Conservation (phyloP, 2,329 filamentous ascomycete species). For the Arthrinium phaeospermum region DNA sequence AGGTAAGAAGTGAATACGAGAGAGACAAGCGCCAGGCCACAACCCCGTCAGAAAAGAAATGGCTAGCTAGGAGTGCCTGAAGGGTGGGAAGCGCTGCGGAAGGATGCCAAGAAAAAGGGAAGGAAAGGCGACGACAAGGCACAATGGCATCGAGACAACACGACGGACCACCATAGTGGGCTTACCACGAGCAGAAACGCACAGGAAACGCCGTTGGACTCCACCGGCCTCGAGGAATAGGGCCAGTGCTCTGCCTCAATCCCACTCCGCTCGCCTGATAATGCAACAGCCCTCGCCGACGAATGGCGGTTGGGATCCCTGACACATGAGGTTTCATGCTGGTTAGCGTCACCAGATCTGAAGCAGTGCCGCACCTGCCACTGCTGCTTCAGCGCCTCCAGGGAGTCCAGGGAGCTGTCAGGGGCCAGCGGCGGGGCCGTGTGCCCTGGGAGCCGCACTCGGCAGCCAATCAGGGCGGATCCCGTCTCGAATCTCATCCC, state of each 20-base stretch:
- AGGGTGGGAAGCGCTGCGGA: background rate
- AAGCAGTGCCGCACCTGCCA: conserved; percentile 25
- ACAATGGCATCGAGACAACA: conserved; percentile 3
- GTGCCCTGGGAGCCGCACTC: background rate
- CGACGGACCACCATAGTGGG: conserved; percentile 8
- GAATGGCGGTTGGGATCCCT: conserved; percentile 26
- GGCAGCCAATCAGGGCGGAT: conserved; percentile 4
- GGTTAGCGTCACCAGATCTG: conserved; percentile 27
- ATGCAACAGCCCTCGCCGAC: conserved; percentile 19
- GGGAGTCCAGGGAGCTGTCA: conserved; percentile 14
- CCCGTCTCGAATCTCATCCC: background rate
- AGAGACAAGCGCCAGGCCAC: conserved; percentile 35
- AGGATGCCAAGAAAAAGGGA: conserved; percentile 28
- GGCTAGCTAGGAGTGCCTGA: background rate
- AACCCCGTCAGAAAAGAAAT: background rate
- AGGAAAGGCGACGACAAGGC: conserved; percentile 24
- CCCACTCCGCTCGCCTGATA: conserved; percentile 18
- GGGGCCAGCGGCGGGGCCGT: background rate
- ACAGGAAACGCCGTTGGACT: conserved; percentile 30
- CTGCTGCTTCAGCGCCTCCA: conserved; percentile 19
- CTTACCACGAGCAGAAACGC: conserved; percentile 29
- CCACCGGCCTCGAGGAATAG: conserved; percentile 25
- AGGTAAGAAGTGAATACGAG: conserved; percentile 28
- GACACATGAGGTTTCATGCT: conserved; percentile 38
- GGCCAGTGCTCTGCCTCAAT: conserved; percentile 19